These are phyloP conservation scores for Barnettozyma sucrosica DNA, from an alignment of 805 yeast species.

Conservation along the genomic window DNA sequence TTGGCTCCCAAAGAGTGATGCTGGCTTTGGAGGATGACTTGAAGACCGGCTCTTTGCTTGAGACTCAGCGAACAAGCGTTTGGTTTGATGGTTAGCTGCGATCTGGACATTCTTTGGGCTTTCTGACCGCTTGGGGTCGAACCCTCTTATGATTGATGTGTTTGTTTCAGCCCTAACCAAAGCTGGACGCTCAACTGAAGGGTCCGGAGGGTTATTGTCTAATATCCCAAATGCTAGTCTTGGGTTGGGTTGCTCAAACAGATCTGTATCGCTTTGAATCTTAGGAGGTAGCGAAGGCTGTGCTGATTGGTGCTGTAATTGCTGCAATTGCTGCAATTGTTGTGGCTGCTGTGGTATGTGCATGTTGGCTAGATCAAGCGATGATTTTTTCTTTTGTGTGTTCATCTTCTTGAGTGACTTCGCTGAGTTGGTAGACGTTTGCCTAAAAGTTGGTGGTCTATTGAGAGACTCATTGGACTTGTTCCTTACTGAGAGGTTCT, in stretches of 20 bases:
- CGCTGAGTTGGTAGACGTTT: constrained; percentile 21
- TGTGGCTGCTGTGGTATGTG: neutral
- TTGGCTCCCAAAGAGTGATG: constrained; percentile 5
- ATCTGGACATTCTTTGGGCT: neutral
- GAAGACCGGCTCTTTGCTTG: neutral
- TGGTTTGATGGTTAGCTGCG: neutral
- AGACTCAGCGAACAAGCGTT: constrained; percentile 7
- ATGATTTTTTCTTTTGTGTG: constrained; percentile 12
- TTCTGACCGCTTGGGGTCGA: constrained; percentile 16
- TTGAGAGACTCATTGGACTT: constrained; percentile 13
- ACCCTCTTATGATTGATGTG: constrained; percentile 26
- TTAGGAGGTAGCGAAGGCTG: neutral
- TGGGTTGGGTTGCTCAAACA: constrained; percentile 27
- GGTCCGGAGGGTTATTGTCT: constrained; percentile 5
- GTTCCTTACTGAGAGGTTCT: constrained; percentile 10
- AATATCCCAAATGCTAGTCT: constrained; percentile 26
- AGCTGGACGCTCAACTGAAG: constrained; percentile 7
- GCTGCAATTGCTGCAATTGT: too few species aligned
- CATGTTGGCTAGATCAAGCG: constrained; percentile 13
- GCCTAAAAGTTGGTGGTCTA: constrained; percentile 20
- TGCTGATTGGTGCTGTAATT: neutral
- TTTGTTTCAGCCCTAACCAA: constrained; percentile 23
- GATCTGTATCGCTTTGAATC: constrained; percentile 20
- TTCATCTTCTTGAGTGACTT: constrained; percentile 21
- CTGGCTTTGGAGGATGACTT: neutral